Evolutionary conservation across 1,139 yeast species (phyloP).

Genomic region (Sugiyamaella sp.): DNA sequence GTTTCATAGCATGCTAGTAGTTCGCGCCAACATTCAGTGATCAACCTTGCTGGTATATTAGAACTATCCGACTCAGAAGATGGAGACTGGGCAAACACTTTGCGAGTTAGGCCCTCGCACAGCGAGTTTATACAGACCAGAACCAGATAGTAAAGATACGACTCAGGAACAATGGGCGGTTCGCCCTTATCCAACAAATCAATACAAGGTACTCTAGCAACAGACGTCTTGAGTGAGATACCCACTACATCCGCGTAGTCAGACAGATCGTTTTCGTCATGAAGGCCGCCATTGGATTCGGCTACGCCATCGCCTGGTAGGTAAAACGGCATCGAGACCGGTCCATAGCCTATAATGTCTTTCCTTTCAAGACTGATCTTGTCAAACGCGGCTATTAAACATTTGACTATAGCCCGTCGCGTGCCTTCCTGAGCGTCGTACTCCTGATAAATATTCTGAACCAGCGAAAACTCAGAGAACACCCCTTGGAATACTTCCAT

Average conservation of each 20-base stretch:
- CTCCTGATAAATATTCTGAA: constrained; percentile 57
- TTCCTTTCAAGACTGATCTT: constrained; percentile 36
- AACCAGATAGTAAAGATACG: constrained; percentile 65
- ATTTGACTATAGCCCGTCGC: constrained; percentile 63
- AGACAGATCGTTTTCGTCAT: constrained; percentile 15
- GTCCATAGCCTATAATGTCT: constrained; percentile 33
- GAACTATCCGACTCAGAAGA: constrained; percentile 9
- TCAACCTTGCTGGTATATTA: constrained; percentile 35
- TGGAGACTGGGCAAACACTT: constrained; percentile 47
- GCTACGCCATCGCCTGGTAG: constrained; percentile 6
- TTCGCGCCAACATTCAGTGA: constrained; percentile 51
- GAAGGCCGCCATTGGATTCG: constrained; percentile 20
- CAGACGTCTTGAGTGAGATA: constrained; percentile 40
- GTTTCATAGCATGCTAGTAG: constrained; percentile 52
- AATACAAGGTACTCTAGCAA: constrained; percentile 58
- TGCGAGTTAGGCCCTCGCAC: constrained; percentile 69
- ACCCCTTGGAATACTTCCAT: constrained; percentile 70
- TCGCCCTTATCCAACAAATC: constrained; percentile 80
- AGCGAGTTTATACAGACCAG: constrained; percentile 56
- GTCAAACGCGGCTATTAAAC: constrained; percentile 54
- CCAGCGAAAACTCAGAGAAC: constrained; percentile 57
- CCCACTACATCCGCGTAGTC: constrained; percentile 29
- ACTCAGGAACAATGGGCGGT: constrained; percentile 62
- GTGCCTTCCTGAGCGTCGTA: constrained; percentile 59
- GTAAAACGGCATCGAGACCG: constrained; percentile 28